Evolutionary conservation across 306 rosid species (phyloP), one percentile per base, ranked within the genome.

Genomic region (Vigna angularis): DNA sequence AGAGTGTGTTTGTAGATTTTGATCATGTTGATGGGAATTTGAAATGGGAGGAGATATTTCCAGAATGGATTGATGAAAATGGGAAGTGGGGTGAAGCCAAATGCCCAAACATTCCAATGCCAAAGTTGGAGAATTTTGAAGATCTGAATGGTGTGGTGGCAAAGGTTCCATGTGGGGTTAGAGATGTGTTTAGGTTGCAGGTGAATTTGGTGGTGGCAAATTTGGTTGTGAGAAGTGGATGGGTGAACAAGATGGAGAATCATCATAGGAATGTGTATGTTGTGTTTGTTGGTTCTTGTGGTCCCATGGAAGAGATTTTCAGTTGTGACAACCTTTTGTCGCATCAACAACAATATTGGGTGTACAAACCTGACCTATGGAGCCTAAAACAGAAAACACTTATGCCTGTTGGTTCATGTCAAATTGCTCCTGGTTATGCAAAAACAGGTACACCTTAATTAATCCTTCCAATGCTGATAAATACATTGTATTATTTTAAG

Each of bases 271-370:
- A 76, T 7, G 91, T 92, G 32, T 80, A 90, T 69, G 90, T 89
- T 42, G 90, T 90, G 72, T 89, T 92, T 36, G 42, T 92, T 1
- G 97, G 97, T 22, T 36, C 83, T 1, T 91, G 98, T 79, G 92
- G 86, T 64, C 96, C 98, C 32, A 95, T 95, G 98, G 38, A 75
- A 12, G 98, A 95, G 93, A 86, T 95, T 64, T 94, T 92, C 69
- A 72, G 91, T 42, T 95, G 97, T 72, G 97, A 95, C n/a, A 95
- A 95, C 11, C 70, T 87, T 15, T 26, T 90, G 84, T 65, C 72
- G 88, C 87, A 82, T 20, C 57, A 32, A 56, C 90, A 80, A 16
- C 79, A 74, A 0, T 81, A 34, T 83, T 82, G 87, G 93, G 78
- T 91, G 16, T 95, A 95, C 42, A 86, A 61, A 68, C 98, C 98